Evolutionary conservation across 192 early-diverging fungal genomes (phyloP).

Genomic region (Chytriomyces sp.): DNA sequence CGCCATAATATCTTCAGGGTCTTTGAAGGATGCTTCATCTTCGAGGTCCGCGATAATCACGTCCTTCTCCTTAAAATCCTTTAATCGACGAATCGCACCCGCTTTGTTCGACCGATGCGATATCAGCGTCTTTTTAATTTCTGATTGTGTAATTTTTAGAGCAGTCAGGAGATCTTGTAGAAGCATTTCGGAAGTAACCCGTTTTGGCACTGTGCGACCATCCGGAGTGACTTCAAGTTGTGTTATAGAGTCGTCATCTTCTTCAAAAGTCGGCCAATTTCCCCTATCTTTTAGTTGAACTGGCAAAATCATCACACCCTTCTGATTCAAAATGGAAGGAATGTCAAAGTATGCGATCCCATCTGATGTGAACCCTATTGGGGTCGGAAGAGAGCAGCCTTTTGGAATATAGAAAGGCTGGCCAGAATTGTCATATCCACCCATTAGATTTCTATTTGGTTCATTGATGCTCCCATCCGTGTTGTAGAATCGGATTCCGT

Average conservation of each 20-base stretch:
- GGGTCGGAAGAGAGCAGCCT: slow-evolving; percentile 54
- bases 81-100: slow-evolving; percentile 37
- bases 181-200: slow-evolving; percentile 34
- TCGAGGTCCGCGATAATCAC: background rate
- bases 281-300: slow-evolving; percentile 28
- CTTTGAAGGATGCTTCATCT: slow-evolving; percentile 35
- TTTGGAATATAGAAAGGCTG: slow-evolving; percentile 63
- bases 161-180: slow-evolving; percentile 41
- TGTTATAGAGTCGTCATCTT: slow-evolving; percentile 42
- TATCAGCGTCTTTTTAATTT: slow-evolving; percentile 40
- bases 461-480: slow-evolving; percentile 41
- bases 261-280: slow-evolving; percentile 44
- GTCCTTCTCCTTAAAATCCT: slow-evolving; percentile 32
- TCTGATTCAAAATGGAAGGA: slow-evolving; percentile 51
- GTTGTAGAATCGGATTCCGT: slow-evolving; percentile 54
- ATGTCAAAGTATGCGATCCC: slow-evolving; percentile 66
- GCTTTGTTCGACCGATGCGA: slow-evolving; percentile 29
- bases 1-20: slow-evolving; percentile 54
- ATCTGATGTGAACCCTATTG: slow-evolving; percentile 57
- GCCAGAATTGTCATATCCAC: slow-evolving; percentile 58
- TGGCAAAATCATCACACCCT: slow-evolving; percentile 50
- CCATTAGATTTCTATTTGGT: slow-evolving; percentile 46
- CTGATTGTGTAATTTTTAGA: slow-evolving; percentile 42
- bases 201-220: slow-evolving; percentile 11
- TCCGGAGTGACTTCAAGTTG: slow-evolving; percentile 19